Percentiles rank a stretch among this genome's conserved stretches.
These are phyloP conservation scores for Hypoxylon intermedium DNA, from an alignment of 495 filamentous ascomycete genomes.

Conservation along the genomic window DNA sequence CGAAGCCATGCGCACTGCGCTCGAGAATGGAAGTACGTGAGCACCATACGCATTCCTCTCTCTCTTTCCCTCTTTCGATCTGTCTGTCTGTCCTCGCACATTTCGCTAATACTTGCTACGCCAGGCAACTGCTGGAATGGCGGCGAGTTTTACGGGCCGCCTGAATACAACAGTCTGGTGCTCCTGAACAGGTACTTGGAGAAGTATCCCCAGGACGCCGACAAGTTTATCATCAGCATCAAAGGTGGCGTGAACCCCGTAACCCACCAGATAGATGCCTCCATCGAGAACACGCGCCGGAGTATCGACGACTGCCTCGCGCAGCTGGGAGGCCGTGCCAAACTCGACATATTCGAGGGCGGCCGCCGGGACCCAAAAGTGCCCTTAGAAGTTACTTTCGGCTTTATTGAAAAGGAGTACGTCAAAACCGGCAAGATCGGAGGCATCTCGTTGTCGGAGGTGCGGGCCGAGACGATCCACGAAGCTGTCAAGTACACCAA, in stretches of 20 bases:
- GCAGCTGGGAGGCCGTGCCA: conserved; percentile 73
- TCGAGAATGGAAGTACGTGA: conserved; percentile 56
- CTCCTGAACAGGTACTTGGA: conserved; percentile 68
- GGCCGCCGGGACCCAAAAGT: conserved; percentile 72
- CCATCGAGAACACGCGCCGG: conserved; percentile 65
- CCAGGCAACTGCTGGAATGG: conserved; percentile 74
- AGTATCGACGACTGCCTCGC: conserved; percentile 72
- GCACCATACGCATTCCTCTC: background rate
- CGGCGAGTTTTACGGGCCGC: conserved; percentile 75
- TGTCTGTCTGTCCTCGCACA: background rate
- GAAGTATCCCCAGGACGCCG: conserved; percentile 69
- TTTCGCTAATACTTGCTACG: background rate
- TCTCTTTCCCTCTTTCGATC: background rate
- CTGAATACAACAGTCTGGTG: conserved; percentile 68
- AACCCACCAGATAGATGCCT: conserved; percentile 60
- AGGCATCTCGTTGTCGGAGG: conserved; percentile 78
- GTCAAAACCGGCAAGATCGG: conserved; percentile 78
- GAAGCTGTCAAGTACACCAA: conserved; percentile 71
- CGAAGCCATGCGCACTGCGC: conserved; percentile 69
- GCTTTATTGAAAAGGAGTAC: conserved; percentile 62
- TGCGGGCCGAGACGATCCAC: conserved; percentile 73
- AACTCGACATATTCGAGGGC: conserved; percentile 79
- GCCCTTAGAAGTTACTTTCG: conserved; percentile 58
- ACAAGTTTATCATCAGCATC: conserved; percentile 67
- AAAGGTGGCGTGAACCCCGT: conserved; percentile 62